Evolutionary conservation across 768 basidiomycete genomes (phyloP), one percentile per base, ranked within the genome.

Genomic region (Serendipita vermifera): DNA sequence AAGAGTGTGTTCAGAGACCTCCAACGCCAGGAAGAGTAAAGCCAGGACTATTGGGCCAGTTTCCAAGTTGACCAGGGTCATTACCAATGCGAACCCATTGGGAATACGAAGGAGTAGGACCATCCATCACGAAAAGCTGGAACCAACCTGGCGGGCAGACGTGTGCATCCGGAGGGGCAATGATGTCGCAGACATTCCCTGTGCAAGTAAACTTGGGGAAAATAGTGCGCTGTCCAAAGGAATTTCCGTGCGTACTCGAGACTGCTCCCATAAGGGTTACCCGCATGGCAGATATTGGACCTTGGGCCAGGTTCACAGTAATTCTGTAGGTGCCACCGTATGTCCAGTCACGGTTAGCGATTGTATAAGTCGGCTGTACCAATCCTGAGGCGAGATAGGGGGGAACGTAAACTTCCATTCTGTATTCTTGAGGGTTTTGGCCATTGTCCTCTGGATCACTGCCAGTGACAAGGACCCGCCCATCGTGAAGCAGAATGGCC

Each of bases 21-120:
- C n/a, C n/a, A n/a, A 86, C 65, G 15, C 85, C 85, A 1, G 85
- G 85, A 1, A 66, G 65, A 2, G 76, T 79, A 63, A 87, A 88
- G 55, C 82, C 85, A 27, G 82, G 75, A 62, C 78, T 69, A 56
- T 78, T 55, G 0, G 86, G 86, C 86, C 86, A 88, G 60, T 83
- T 79, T 0, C 86, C 85, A 9, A 88, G 65, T 54, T 71, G 22
- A 0, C 72, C 75, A 0, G 85, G 86, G 40, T 59, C 60, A 14
- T 58, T 55, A 14, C 60, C 60, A 33, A 61, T 61, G 26, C 58
- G 26, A 38, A 61, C 55, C 60, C 60, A 61, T 15, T 57, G 33
- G 3, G 59, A 39, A 39, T 55, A 43, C 6, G 57, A 58, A 9
- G 57, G 57, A 59, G 41, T 46, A 54, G 11, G 60, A 61, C 26